These are phyloP conservation scores for Coniella lustricola DNA, from an alignment of 2,329 filamentous ascomycete species.

Conservation along the genomic window DNA sequence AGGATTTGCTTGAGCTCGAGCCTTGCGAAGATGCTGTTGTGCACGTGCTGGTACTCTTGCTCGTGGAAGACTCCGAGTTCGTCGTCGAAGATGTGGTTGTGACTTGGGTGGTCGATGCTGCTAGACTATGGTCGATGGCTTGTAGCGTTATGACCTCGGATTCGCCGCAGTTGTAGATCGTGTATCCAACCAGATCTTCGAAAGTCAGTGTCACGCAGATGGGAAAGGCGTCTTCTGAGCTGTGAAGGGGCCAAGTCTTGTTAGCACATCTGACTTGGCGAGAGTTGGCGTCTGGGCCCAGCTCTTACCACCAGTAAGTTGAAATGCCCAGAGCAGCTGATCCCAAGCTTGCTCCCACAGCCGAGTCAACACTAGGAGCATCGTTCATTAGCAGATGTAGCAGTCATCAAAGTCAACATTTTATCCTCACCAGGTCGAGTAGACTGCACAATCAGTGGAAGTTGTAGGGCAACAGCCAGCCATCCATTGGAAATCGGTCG, in stretches of 20 bases:
- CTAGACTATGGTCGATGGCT: slow-evolving; percentile 4
- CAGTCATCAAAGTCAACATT: background rate
- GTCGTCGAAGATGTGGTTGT: background rate
- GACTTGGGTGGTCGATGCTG: background rate
- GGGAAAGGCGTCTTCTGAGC: slow-evolving; percentile 16
- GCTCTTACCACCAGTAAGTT: background rate
- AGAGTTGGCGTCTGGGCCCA: background rate
- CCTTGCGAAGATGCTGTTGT: background rate
- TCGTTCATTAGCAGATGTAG: background rate
- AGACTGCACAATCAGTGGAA: slow-evolving; percentile 18
- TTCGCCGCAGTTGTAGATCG: slow-evolving; percentile 24
- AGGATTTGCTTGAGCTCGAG: slow-evolving; percentile 1
- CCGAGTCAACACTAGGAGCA: slow-evolving; percentile 19
- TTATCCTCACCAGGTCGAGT: slow-evolving; percentile 20
- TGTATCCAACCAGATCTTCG: slow-evolving; percentile 24
- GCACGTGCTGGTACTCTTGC: background rate
- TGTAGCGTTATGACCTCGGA: slow-evolving; percentile 20
- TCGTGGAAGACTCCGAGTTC: background rate
- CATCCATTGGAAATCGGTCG: slow-evolving; percentile 16
- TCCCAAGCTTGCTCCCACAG: slow-evolving; percentile 5
- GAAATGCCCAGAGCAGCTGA: background rate
- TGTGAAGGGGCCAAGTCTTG: background rate
- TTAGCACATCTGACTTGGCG: background rate
- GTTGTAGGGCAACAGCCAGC: slow-evolving; percentile 28
- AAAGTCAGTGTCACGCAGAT: slow-evolving; percentile 27